Evolutionary conservation across 2,329 filamentous ascomycete genomes (phyloP), one percentile per base, ranked within the genome.

Genomic region (Calonectria crousiana): DNA sequence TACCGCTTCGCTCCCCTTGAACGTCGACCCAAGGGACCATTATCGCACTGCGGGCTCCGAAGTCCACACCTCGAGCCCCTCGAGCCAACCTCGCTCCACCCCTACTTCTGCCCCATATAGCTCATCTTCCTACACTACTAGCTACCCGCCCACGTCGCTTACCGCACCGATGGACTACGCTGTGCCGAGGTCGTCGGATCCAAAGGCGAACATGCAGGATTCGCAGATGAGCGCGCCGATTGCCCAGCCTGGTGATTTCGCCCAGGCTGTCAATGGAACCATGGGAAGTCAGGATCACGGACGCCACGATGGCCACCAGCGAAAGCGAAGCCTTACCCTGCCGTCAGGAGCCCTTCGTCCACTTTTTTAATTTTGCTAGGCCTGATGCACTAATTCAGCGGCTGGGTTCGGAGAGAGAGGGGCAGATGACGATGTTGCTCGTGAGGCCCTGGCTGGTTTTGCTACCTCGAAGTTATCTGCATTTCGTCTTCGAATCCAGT

Each of bases 161-260:
- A 88, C 88, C 4, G 88, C 89, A 1, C 89, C 89, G 1, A 85
- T 89, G 74, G 89, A 91, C 67, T 90, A 89, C 76, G 85, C 88
- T 3, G 73, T 76, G 0, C 74, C 74, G 18, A 77, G 77, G 62
- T 41, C 77, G 1, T 76, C 79, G 8, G 72, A 67, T 68, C 81
- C 83, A 66, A 80, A 84, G 72, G 74, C 82, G 74, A 79, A 81
- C 16, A 82, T 84, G 36, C 83, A 82, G 26, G 88, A 90, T 87
- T 85, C 89, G 3, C 89, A 91, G 78, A 85, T 91, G 84, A 90
- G 87, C 78, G 88, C 89, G 2, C 89, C 89, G 1, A 89, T 90
- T 71, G 86, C 87, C 4, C 87, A 89, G 4, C 84, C 89, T 0
- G 87, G 86, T 67, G 90, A 91, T 69, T 91, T 91, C 76, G 84